A percentile compares a stretch with the other conserved stretches of the same genome.
These are phyloP conservation scores for Thuidium tamariscinum DNA, from an alignment of 225 moss, liverwort and hornwort genomes.

Conservation along the genomic window DNA sequence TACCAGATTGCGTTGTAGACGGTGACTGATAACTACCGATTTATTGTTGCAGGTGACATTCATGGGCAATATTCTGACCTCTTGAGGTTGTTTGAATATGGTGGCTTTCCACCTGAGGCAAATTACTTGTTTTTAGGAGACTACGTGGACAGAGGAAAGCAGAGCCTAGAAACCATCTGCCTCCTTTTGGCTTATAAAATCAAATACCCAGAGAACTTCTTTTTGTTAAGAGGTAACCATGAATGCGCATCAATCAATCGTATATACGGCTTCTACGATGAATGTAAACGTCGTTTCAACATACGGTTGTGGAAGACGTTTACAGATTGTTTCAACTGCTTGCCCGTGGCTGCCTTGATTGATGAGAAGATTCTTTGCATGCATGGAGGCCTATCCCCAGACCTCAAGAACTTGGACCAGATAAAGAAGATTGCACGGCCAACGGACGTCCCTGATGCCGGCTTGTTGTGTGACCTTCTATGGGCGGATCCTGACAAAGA, in stretches of 20 bases:
- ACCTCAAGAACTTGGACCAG: slow-evolving; percentile 94
- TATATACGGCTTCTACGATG: slow-evolving; percentile 99
- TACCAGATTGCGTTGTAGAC: not conserved
- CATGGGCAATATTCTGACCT: slow-evolving; percentile 99
- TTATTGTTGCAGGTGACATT: slow-evolving; percentile 69
- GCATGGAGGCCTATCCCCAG: slow-evolving; percentile 98
- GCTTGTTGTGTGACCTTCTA: slow-evolving; percentile 88
- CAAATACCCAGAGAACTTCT: slow-evolving; percentile 99
- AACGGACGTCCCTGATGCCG: slow-evolving; percentile 91
- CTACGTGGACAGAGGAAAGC: slow-evolving; percentile 98
- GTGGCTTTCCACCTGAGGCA: slow-evolving; percentile 96
- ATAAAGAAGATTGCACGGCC: slow-evolving; percentile 98
- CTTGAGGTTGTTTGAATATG: slow-evolving; percentile 98
- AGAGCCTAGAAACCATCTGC: slow-evolving; percentile 98
- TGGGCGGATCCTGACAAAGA: slow-evolving; percentile 99
- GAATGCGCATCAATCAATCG: slow-evolving; percentile 99
- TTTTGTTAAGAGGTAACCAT: slow-evolving; percentile 96
- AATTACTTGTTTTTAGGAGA: slow-evolving; percentile 99
- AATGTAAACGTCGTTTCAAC: slow-evolving; percentile 99
- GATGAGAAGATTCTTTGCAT: slow-evolving; percentile 99
- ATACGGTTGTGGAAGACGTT: slow-evolving; percentile 99
- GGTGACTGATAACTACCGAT: not conserved
- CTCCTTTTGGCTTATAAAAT: slow-evolving; percentile 98
- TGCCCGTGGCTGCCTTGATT: slow-evolving; percentile 94
- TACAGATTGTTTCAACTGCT: slow-evolving; percentile 98